phyloP scores from a whole-genome alignment of 805 yeast genomes.

The Yarrowia deformans region DNA sequence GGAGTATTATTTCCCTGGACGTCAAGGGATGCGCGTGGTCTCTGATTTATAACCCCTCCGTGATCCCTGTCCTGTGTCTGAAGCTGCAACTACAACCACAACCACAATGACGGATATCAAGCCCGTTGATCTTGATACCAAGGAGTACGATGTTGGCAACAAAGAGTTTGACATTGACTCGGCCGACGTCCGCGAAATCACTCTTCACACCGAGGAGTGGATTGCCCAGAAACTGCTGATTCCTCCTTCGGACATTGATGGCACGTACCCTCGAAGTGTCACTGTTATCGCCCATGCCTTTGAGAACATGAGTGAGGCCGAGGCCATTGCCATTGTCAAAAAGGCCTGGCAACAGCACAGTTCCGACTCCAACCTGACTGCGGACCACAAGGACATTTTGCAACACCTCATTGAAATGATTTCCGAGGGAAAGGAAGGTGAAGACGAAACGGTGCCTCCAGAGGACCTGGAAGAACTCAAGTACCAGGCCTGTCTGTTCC shows the following conservation, averaged over 20 bases:
- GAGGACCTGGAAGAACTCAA: conserved; percentile 47
- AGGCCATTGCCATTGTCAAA: conserved; percentile 54
- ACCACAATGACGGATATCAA: conserved; percentile 6
- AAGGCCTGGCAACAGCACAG: conserved; percentile 54
- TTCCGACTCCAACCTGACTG: conserved; percentile 59
- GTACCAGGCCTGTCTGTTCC: conserved; percentile 52
- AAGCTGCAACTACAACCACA: too few relatives aligned
- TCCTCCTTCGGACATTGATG: conserved; percentile 14
- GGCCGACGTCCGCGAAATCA: conserved; percentile 22
- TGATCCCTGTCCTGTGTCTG: too few relatives aligned
- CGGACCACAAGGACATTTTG: conserved; percentile 47
- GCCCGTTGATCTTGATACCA: background rate
- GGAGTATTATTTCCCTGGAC: too few relatives aligned
- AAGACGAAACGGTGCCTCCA: conserved; percentile 8
- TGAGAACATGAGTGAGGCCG: conserved; percentile 50
- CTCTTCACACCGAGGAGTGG: conserved; percentile 18
- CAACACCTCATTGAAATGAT: conserved; percentile 15
- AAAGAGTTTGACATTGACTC: background rate
- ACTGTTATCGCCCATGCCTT: conserved; percentile 55
- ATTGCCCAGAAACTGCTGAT: conserved; percentile 23
- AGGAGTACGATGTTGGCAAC: background rate
- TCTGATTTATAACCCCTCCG: background rate
- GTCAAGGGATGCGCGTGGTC: too few relatives aligned
- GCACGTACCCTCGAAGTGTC: conserved; percentile 39
- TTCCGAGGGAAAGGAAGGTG: background rate